Conservation (phyloP, 768 basidiomycete species). For the Imleria badia region DNA sequence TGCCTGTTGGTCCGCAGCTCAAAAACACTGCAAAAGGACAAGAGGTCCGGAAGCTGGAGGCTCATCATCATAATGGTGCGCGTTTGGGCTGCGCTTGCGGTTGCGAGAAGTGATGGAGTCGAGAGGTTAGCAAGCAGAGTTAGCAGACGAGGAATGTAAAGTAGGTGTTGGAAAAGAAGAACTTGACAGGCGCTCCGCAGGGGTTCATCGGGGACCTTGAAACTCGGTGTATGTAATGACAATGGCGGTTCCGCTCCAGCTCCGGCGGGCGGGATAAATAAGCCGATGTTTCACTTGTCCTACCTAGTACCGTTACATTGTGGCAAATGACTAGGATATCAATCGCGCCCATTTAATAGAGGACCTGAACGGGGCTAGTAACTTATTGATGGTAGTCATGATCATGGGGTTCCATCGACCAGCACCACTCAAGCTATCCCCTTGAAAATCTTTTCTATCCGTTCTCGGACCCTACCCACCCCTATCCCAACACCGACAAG, state of each 20-base stretch:
- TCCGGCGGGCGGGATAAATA: conserved; percentile 5
- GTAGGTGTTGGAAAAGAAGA: conserved; percentile 9
- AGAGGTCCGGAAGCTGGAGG: conserved; percentile 32
- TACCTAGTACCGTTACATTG: neutral
- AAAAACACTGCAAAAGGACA: conserved; percentile 24
- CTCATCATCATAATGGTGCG: conserved; percentile 20
- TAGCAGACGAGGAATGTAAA: neutral
- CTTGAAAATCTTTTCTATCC: conserved; percentile 24
- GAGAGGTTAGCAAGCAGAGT: neutral
- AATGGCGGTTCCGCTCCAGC: conserved; percentile 8
- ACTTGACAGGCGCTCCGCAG: neutral
- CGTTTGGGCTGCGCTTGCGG: neutral
- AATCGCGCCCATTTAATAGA: neutral
- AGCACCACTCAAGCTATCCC: conserved; percentile 3
- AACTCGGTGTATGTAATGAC: conserved; percentile 20
- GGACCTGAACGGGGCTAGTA: neutral
- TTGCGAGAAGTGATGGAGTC: neutral
- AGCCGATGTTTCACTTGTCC: conserved; percentile 6
- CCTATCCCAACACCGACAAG: conserved; percentile 25
- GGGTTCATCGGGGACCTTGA: neutral
- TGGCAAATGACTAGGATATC: neutral
- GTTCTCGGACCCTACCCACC: conserved; percentile 18
- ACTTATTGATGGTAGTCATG: no score
- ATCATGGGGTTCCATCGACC: neutral
- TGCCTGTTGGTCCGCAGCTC: conserved; percentile 30